Conservation (phyloP, 192 early-diverging fungal species). For the Funneliformis mosseae region DNA sequence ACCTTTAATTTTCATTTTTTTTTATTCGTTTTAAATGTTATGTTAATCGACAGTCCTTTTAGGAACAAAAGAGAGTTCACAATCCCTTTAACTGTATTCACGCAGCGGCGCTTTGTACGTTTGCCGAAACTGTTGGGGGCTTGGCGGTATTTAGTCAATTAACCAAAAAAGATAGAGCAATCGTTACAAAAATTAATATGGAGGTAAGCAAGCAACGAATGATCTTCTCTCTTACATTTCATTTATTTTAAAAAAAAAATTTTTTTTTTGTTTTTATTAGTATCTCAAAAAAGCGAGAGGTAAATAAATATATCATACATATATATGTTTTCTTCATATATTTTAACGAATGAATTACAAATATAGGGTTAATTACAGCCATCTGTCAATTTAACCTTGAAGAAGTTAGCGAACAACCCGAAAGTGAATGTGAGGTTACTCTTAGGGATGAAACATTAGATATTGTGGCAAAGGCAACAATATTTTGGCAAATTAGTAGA, state of each 20-base stretch:
- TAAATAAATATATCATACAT: neutral
- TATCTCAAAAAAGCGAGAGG: conserved; percentile 48
- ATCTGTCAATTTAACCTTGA: conserved; percentile 37
- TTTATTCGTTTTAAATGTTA: neutral
- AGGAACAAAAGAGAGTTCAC: conserved; percentile 56
- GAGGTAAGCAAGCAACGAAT: conserved; percentile 43
- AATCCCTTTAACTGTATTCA: conserved; percentile 59
- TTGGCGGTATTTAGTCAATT: conserved; percentile 52
- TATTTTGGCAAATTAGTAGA: conserved; percentile 34
- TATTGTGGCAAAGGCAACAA: conserved; percentile 36
- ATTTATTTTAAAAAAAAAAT: neutral
- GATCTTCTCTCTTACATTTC: neutral
- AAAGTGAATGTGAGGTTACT: conserved; percentile 24
- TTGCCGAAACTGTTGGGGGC: conserved; percentile 59
- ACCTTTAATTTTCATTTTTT: neutral
- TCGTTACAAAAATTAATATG: conserved; percentile 50
- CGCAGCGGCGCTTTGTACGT: conserved; percentile 54
- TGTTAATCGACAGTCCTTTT: neutral
- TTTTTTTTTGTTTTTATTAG: conserved; percentile 17
- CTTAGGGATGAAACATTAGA: conserved; percentile 37
- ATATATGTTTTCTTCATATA: neutral
- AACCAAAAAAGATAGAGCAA: conserved; percentile 53
- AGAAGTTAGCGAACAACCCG: neutral
- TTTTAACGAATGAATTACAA: neutral
- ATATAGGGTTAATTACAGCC: conserved; percentile 42